Evolutionary conservation across 208 protist species (phyloP).

Genomic region (Leishmania guyanensis): DNA sequence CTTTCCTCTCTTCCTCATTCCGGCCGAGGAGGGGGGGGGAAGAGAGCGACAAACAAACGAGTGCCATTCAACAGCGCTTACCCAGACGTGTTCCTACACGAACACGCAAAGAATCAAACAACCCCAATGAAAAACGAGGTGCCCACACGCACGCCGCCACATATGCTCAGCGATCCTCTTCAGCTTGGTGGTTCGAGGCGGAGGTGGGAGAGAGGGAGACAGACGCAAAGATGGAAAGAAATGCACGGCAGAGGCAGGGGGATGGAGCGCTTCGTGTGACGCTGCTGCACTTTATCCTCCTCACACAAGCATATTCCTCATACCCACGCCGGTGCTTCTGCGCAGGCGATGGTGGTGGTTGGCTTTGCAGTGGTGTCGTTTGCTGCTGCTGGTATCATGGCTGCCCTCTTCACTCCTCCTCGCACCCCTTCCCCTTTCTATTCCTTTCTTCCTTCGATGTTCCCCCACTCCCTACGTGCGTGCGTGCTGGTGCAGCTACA

Average conservation of each 20-base stretch:
- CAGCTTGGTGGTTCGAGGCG: background rate
- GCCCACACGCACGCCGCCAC: too few relatives aligned
- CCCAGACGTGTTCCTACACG: background rate
- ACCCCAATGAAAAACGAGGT: background rate
- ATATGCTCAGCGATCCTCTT: background rate
- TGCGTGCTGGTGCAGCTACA: background rate
- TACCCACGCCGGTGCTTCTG: background rate
- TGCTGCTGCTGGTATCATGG: constrained; percentile 1
- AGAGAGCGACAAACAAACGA: background rate
- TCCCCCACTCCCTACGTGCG: background rate
- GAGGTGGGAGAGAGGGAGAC: background rate
- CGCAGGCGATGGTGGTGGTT: background rate
- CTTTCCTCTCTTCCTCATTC: background rate
- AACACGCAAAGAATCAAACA: background rate
- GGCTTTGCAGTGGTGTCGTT: background rate
- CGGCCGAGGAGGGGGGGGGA: background rate
- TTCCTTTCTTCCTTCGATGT: background rate
- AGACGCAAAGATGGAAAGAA: background rate
- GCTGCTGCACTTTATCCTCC: background rate
- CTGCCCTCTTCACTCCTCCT: background rate
- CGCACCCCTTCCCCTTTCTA: background rate
- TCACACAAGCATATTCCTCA: background rate
- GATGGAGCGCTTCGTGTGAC: background rate
- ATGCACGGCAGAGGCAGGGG: background rate
- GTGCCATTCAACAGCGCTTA: background rate